Evolutionary conservation across 2,329 filamentous ascomycete species (phyloP).

Genomic region (Paecilomyces formosus): DNA sequence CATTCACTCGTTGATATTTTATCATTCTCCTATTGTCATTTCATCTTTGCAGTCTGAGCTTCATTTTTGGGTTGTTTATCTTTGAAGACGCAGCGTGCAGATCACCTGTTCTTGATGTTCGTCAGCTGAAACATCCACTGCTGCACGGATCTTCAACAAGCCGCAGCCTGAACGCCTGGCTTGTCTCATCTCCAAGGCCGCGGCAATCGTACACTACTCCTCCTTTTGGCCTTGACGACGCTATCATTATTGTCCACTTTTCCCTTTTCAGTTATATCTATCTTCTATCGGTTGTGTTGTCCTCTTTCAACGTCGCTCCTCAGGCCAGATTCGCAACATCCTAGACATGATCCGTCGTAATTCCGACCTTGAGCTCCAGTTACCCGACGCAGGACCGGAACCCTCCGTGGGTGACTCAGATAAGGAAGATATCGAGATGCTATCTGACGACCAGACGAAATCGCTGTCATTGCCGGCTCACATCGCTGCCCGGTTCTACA

Average conservation of each 20-base stretch:
- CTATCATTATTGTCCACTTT: background rate
- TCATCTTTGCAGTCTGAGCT: background rate
- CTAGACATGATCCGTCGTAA: conserved; percentile 32
- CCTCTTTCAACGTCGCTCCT: conserved; percentile 55
- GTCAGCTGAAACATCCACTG: conserved; percentile 6
- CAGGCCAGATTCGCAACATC: conserved; percentile 30
- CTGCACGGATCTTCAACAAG: conserved; percentile 6
- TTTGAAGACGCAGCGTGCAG: background rate
- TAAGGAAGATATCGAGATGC: conserved; percentile 36
- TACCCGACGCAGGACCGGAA: conserved; percentile 26
- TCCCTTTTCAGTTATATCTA: conserved; percentile 13
- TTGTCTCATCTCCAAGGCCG: background rate
- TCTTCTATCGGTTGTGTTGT: conserved; percentile 59
- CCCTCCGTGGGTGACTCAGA: conserved; percentile 16
- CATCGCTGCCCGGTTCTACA: conserved; percentile 57
- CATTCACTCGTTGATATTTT: background rate
- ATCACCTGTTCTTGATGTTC: background rate
- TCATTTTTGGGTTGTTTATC: background rate
- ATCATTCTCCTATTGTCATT: background rate
- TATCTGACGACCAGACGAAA: conserved; percentile 25
- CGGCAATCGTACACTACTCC: background rate
- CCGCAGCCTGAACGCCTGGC: conserved; percentile 1
- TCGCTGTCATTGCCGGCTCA: conserved; percentile 50
- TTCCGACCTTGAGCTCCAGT: conserved; percentile 34
- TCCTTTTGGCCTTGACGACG: background rate